A percentile compares a stretch with the other conserved stretches of the same genome.
Evolutionary conservation across 148 eudicot genomes (phyloP).

Genomic region (Nyssa sinensis): DNA sequence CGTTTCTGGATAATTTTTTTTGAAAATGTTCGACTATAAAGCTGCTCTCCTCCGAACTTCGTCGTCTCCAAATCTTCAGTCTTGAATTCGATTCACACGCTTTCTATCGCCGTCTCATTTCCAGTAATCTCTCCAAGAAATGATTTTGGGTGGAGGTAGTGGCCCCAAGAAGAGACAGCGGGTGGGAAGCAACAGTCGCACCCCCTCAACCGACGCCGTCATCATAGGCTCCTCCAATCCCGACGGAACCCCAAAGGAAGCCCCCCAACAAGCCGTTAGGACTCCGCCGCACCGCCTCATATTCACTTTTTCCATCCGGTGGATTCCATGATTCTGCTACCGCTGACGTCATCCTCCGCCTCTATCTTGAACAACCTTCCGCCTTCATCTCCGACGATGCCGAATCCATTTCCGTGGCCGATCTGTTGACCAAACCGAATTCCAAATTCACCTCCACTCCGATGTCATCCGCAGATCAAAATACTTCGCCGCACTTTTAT

Average conservation of each 20-base stretch:
- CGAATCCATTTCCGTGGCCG: constrained; percentile 25
- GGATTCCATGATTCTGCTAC: constrained; percentile 71
- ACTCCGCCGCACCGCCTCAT: constrained; percentile 36
- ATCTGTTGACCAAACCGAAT: constrained; percentile 32
- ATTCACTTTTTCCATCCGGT: constrained; percentile 19
- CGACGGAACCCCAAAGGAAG: constrained; percentile 37
- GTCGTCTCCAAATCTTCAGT: not conserved
- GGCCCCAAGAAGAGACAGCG: constrained; percentile 50
- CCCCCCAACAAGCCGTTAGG: constrained; percentile 16
- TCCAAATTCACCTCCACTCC: constrained; percentile 67
- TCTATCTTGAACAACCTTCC: constrained; percentile 34
- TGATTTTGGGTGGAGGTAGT: constrained; percentile 9
- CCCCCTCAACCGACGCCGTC: constrained; percentile 33
- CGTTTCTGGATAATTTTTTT: not conserved
- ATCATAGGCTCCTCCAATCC: constrained; percentile 31
- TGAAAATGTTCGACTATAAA: not conserved
- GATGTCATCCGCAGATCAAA: constrained; percentile 55
- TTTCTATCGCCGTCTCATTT: not conserved
- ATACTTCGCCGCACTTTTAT: constrained; percentile 64
- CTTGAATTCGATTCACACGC: not conserved
- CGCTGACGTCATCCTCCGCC: constrained; percentile 72
- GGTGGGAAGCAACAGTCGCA: constrained; percentile 28
- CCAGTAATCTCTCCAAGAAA: not conserved
- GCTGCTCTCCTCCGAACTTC: no score
- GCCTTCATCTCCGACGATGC: constrained; percentile 25